Base-by-base conservation (phyloP, 805 yeast genomes). In the Metschnikowia rubicola region DNA sequence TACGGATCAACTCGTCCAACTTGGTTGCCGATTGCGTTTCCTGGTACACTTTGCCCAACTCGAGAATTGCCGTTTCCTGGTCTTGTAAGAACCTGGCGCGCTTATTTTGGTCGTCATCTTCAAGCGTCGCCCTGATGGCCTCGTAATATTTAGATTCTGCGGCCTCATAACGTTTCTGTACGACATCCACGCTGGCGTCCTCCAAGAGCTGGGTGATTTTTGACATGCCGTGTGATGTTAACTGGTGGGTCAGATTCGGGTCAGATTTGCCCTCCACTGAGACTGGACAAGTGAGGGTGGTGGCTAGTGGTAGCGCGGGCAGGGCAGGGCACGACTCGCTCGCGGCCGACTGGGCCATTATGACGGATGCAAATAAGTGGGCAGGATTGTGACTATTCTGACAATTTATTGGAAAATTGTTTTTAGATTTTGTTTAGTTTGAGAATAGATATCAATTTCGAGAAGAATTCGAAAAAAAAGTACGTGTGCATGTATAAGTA, bases 11-110 rank as follows among this genome's bases (percentile, higher is more conserved):
- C 35, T 68, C 70, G 13, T 75, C 70, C 38, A 94, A 74, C 55
- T 81, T 77, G 4, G 67, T 73, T 26, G 75, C 69, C 39, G 81
- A 70, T 10, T 70, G 60, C 31, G 72, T 68, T 2, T 64, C 64
- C 48, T 80, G 79, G 66, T 87, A 91, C 30, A 90, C 63, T 48
- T 77, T 74, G 32, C 96, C 97, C 56, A 92, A 74, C 59, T 86
- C 94, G 41, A 81, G 63, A 39, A 92, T 81, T 31, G 94, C 83
- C 10, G 73, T 56, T 62, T 90, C 96, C 66, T 72, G 75, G 51
- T 70, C 73, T 51, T 68, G 75, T 47, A 72, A 54, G 49, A 54
- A 56, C 48, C 41, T 46, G 40, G 51, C 57, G 35, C 53, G 53
- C 47, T 65, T 64, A 40, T 63, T 43, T 28, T 56, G 55, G 48